Evolutionary conservation across 2,329 filamentous ascomycete species (phyloP).

Genomic region (Phialemonium atrogriseum): DNA sequence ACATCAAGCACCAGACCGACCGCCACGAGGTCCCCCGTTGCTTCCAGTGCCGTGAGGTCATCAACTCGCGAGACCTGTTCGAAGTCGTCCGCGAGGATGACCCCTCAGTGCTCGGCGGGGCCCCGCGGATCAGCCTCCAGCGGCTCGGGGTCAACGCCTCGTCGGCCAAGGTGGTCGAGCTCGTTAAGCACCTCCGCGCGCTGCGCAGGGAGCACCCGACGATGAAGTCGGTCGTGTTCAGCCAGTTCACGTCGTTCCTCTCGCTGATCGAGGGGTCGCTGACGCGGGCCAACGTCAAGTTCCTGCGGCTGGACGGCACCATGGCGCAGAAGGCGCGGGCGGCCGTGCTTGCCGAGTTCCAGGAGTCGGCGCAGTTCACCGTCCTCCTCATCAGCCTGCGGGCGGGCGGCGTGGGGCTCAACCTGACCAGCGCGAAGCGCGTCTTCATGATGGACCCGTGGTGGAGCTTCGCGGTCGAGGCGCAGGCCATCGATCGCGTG

Average conservation of each 20-base stretch:
- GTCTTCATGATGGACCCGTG: slow-evolving; percentile 99
- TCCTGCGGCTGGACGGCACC: slow-evolving; percentile 83
- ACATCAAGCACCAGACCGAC: slow-evolving; percentile 78
- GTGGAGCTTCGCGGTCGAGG: slow-evolving; percentile 97
- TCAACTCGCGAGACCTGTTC: slow-evolving; percentile 80
- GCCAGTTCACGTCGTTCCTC: slow-evolving; percentile 94
- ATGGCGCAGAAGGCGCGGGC: slow-evolving; percentile 82
- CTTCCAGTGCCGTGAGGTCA: slow-evolving; percentile 79
- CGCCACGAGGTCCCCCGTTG: slow-evolving; percentile 71
- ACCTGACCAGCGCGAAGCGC: slow-evolving; percentile 77
- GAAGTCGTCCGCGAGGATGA: slow-evolving; percentile 79
- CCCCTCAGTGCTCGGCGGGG: slow-evolving; percentile 35
- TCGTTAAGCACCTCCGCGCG: slow-evolving; percentile 66
- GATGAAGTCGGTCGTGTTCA: slow-evolving; percentile 89
- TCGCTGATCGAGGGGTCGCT: slow-evolving; percentile 83
- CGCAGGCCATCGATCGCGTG: slow-evolving; percentile 94
- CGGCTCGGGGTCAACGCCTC: slow-evolving; percentile 56
- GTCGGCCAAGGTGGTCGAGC: slow-evolving; percentile 78
- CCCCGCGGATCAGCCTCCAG: slow-evolving; percentile 51
- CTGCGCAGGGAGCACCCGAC: slow-evolving; percentile 57
- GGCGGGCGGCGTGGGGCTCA: slow-evolving; percentile 89
- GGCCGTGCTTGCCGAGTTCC: slow-evolving; percentile 68
- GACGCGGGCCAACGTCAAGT: slow-evolving; percentile 59
- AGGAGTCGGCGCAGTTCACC: slow-evolving; percentile 49
- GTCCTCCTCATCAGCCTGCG: slow-evolving; percentile 78